Base-by-base conservation (phyloP, 208 protist species). In the Phytomonas francai region DNA sequence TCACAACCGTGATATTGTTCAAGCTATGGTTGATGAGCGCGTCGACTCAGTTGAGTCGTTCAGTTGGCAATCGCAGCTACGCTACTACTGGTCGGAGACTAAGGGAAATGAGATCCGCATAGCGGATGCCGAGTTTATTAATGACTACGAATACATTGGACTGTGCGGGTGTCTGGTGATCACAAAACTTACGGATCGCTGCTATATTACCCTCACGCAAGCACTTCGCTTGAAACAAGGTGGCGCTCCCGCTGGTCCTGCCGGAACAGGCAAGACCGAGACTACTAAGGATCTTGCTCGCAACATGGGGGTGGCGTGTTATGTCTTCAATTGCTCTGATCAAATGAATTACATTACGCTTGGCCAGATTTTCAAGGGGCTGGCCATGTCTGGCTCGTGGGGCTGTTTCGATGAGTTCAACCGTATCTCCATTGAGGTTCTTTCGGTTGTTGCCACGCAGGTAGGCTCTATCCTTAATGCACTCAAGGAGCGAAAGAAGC, bases 331-430 rank as follows among this genome's bases (percentile, higher is more conserved):
- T 76, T 99, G 97, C 87, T 98, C 96, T 3, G 97, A 99, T 74
- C 97, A 99, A 84, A 99, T 99, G 98, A 97, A 99, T 77, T 98
- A 98, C 80, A 93, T 97, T 65, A 97, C 94, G 0, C 85, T 99
- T 19, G 98, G 97, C 27, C 93, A 98, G 76, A 98, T 98, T 77
- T 99, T 99, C 86, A 98, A 98, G 77, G 95, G 95, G 56, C 77
- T 98, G 12, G 85, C 94, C 32, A 97, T 96, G 89, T 97, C 96
- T 69, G 97, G 96, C 70, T 92, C 96, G 32, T 98, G 96, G 96
- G 97, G 96, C 70, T 98, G 97, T 73, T 98, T 98, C 79, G 96
- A 98, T 77, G 97, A 98, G 84, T 98, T 98, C 76, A 98, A 98
- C 77, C 89, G 97, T 73, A 97, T 98, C 74, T 95, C 91, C 39